Percentiles rank a stretch among this genome's conserved stretches.
Evolutionary conservation across 257 asterid genomes (phyloP).

Genomic region (Ilex asprella): DNA sequence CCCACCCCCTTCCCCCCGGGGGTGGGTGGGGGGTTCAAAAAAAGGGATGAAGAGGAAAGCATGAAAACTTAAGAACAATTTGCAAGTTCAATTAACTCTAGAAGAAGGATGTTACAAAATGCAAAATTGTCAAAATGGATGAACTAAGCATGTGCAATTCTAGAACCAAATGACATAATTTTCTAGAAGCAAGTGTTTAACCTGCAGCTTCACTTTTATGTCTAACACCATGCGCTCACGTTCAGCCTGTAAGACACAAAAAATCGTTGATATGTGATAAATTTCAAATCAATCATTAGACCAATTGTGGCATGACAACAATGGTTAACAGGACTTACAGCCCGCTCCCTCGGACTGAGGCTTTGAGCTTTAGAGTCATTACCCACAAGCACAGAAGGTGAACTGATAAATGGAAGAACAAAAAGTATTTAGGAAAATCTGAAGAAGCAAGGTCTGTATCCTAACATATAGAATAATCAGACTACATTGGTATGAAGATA

Average conservation of each 20-base stretch:
- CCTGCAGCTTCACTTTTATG: constrained; percentile 96
- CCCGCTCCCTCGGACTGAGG: constrained; percentile 89
- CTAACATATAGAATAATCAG: too few species aligned
- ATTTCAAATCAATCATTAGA: constrained; percentile 2
- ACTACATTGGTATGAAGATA: too few species aligned
- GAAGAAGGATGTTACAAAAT: neutral
- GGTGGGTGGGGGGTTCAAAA: neutral
- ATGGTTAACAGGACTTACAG: constrained; percentile 49
- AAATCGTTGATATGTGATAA: constrained; percentile 10
- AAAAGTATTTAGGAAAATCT: neutral
- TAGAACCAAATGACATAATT: constrained; percentile 7
- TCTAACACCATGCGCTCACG: constrained; percentile 97
- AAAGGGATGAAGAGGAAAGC: neutral
- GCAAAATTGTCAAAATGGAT: neutral
- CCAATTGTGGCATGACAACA: constrained; percentile 13
- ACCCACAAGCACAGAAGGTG: constrained; percentile 55
- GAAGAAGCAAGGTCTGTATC: neutral
- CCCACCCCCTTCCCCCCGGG: neutral
- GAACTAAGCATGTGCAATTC: neutral
- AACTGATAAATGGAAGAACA: constrained; percentile 28
- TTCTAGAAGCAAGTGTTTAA: constrained; percentile 21
- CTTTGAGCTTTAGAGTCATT: constrained; percentile 68
- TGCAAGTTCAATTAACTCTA: neutral
- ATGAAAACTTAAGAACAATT: neutral
- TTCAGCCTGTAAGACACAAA: constrained; percentile 63